These are phyloP conservation scores for Polychaeton citri DNA, from an alignment of 2,329 filamentous ascomycete genomes.

Conservation along the genomic window DNA sequence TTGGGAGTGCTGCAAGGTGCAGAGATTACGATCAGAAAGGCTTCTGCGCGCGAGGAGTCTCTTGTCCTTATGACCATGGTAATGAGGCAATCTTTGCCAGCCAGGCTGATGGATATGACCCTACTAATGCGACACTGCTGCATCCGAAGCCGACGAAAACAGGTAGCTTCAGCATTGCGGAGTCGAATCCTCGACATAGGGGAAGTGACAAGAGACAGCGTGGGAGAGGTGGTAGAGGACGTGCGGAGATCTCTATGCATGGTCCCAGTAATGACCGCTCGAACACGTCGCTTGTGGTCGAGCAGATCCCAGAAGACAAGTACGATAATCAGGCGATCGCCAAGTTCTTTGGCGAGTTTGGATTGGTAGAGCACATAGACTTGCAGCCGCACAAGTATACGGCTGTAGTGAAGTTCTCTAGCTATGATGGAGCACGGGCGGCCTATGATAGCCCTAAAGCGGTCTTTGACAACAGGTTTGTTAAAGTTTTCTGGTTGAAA, in stretches of 20 bases:
- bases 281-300: slow-evolving; percentile 59
- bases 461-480: slow-evolving; percentile 75
- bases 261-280: slow-evolving; percentile 49
- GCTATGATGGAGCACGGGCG: slow-evolving; percentile 51
- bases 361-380: slow-evolving; percentile 48
- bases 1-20: slow-evolving; percentile 39
- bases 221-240: slow-evolving; percentile 19
- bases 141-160: slow-evolving; percentile 10
- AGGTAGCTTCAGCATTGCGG: slow-evolving; percentile 5
- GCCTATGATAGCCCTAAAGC: slow-evolving; percentile 67
- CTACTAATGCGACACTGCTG: slow-evolving; percentile 36
- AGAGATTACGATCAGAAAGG: slow-evolving; percentile 61
- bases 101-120: slow-evolving; percentile 42
- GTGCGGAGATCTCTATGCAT: slow-evolving; percentile 50
- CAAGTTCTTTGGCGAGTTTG: slow-evolving; percentile 60
- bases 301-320: slow-evolving; percentile 61
- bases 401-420: slow-evolving; percentile 56
- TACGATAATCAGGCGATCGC: slow-evolving; percentile 53
- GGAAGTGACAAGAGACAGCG: slow-evolving; percentile 22
- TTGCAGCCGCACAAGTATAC: slow-evolving; percentile 54
- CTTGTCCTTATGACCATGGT: slow-evolving; percentile 58
- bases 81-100: slow-evolving; percentile 23
- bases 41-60: slow-evolving; percentile 53
- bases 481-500: slow-evolving; percentile 70
- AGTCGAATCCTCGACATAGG: slow-evolving; percentile 8